Conservation (phyloP, 78 protist genomes). For the Chrysochromulina parva region DNA sequence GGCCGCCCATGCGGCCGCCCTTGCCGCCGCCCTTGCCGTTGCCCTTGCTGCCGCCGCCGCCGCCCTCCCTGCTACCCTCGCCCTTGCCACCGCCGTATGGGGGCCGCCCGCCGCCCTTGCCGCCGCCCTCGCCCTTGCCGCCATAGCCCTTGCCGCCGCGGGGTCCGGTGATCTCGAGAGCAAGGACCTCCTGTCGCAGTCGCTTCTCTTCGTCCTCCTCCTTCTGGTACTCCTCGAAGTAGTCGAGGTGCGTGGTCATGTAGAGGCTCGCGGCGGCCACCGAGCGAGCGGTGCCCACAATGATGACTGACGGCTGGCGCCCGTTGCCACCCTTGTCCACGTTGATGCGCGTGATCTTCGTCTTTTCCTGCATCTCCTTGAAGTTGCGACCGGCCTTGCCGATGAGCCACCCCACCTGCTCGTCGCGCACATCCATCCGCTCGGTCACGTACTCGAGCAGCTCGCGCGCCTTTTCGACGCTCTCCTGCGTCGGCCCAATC, state of each 20-base stretch:
- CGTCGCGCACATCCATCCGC: neutral
- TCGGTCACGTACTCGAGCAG: neutral
- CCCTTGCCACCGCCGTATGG: too few relatives aligned
- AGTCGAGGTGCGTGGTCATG: neutral
- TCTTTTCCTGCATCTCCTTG: neutral
- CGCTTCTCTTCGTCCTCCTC: neutral
- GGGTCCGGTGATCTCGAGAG: too few relatives aligned
- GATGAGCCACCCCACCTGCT: neutral
- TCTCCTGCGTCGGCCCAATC: constrained; percentile 5
- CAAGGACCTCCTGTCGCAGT: neutral
- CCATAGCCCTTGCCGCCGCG: too few relatives aligned
- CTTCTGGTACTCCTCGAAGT: neutral
- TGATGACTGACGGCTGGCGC: neutral
- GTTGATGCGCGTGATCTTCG: neutral
- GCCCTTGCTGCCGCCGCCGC: too few relatives aligned
- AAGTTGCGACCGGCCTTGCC: neutral
- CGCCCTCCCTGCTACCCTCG: too few relatives aligned
- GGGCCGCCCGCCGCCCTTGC: too few relatives aligned
- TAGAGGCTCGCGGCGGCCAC: neutral
- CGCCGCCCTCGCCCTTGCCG: too few relatives aligned
- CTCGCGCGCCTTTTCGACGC: neutral
- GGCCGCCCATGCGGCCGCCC: too few relatives aligned
- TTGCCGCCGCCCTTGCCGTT: too few relatives aligned
- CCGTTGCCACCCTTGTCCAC: neutral
- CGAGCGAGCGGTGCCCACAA: neutral